phyloP scores from a whole-genome alignment of 305 asterid species.

The Fraxinus xanthoxyloides region DNA sequence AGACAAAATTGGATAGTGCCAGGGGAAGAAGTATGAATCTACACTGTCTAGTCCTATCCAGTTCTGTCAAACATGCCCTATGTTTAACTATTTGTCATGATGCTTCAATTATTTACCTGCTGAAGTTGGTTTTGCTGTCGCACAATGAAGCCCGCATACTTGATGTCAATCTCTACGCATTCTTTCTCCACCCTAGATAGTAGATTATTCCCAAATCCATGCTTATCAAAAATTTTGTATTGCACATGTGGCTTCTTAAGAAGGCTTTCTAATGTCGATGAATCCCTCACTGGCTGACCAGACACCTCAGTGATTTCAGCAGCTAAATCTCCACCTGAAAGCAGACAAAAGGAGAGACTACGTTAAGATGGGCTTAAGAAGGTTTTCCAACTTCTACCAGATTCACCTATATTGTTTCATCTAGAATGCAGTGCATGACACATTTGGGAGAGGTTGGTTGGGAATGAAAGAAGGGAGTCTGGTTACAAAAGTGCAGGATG shows the following conservation, averaged over 20 bases:
- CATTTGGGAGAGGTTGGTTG: neutral
- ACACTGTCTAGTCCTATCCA: neutral
- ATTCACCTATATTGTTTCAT: neutral
- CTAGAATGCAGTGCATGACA: neutral
- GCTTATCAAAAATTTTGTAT: slow-evolving; percentile 71
- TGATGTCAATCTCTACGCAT: slow-evolving; percentile 90
- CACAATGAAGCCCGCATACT: slow-evolving; percentile 88
- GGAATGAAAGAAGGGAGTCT: neutral
- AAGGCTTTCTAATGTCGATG: slow-evolving; percentile 78
- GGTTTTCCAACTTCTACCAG: neutral
- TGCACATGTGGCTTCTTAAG: slow-evolving; percentile 91
- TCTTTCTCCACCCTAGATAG: slow-evolving; percentile 80
- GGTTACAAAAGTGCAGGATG: neutral
- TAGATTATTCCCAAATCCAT: slow-evolving; percentile 77
- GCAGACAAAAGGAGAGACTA: slow-evolving; percentile 7
- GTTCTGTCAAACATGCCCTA: neutral
- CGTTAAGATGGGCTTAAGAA: neutral
- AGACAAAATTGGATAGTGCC: neutral
- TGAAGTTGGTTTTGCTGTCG: slow-evolving; percentile 89
- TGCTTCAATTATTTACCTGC: slow-evolving; percentile 53
- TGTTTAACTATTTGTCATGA: slow-evolving; percentile 1
- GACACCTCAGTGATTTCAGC: slow-evolving; percentile 64
- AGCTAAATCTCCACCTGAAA: slow-evolving; percentile 76
- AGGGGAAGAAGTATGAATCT: neutral
- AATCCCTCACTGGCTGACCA: slow-evolving; percentile 77